Conservation (phyloP, 257 asterid genomes). For the Lithospermum erythrorhizon region DNA sequence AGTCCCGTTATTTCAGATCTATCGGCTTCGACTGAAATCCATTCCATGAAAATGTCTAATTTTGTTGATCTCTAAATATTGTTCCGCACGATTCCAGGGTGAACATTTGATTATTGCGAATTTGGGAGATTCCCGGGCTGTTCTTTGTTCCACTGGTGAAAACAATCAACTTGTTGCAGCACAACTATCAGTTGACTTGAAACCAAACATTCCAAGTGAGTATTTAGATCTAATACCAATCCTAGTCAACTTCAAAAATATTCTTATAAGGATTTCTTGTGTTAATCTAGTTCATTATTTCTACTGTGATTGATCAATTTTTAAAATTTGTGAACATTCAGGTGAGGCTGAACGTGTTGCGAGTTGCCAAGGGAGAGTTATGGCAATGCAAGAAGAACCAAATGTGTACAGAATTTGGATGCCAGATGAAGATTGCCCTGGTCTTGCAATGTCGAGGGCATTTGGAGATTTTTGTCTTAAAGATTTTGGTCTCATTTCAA, state of each 20-base stretch:
- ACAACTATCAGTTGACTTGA: slow-evolving; percentile 77
- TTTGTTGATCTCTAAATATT: neutral
- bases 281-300: neutral
- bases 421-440: slow-evolving; percentile 91
- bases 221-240: neutral
- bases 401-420: slow-evolving; percentile 70
- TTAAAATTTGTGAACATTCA: slow-evolving; percentile 7
- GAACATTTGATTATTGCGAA: slow-evolving; percentile 57
- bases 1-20: too few relatives aligned
- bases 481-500: slow-evolving; percentile 69
- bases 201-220: slow-evolving; percentile 74
- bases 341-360: slow-evolving; percentile 54
- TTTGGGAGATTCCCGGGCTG: slow-evolving; percentile 84
- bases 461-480: slow-evolving; percentile 87
- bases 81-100: slow-evolving; percentile 24
- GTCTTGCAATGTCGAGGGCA: slow-evolving; percentile 92
- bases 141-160: slow-evolving; percentile 48
- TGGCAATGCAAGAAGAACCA: slow-evolving; percentile 83
- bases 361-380: slow-evolving; percentile 54
- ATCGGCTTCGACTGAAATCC: slow-evolving; percentile 1
- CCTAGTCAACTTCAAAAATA: neutral
- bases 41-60: neutral
- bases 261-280: neutral
- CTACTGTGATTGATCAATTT: neutral
- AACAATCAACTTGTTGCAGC: slow-evolving; percentile 38